Base-by-base conservation (phyloP, 2,329 filamentous ascomycete species). In the Hypoxylon rubiginosum region DNA sequence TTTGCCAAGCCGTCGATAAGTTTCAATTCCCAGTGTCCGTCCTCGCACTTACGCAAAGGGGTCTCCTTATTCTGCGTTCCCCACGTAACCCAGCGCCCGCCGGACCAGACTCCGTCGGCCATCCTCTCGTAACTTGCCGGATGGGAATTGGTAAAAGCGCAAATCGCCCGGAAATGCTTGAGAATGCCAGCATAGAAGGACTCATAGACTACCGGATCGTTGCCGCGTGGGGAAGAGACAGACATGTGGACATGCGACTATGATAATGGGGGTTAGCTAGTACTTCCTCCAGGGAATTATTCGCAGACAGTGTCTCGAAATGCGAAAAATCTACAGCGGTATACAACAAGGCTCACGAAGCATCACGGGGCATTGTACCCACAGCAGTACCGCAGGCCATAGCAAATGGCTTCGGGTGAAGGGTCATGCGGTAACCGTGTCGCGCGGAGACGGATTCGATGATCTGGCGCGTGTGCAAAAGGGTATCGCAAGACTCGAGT, bases 51-150 rank as follows among this genome's bases (percentile, higher is more conserved):
- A 10, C 92, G 86, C 9, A 97, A 81, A 0, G 92, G 90, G 3
- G 88, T 84, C 80, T 95, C 92, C 17, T 91, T 88, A 76, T 96
- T 96, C 79, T 96, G 90, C 3, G 88, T 91, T 10, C 93, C 93
- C 92, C 92, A 97, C 0, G 90, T 82, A 0, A 94, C 86, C 89
- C 90, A 94, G 7, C 89, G 86, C 0, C 92, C 92, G n/a, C 92
- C 92, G 0, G 91, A 86, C 92, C 92, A 96, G 64, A 82, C 82
- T 15, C 92, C 86, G 57, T 93, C 89, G 1, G 80, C 79, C 10
- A 92, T 83, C 3, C 92, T 86, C 34, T 86, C 86, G 77, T 95
- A 96, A 76, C 90, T 92, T 0, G 83, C 82, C 1, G 86, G 82
- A 68, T 88, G 87, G 34, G 89, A 85, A 72, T 92, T 87, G 0